Evolutionary conservation across 1,139 yeast species (phyloP).

Genomic region (Geotrichum candidum): DNA sequence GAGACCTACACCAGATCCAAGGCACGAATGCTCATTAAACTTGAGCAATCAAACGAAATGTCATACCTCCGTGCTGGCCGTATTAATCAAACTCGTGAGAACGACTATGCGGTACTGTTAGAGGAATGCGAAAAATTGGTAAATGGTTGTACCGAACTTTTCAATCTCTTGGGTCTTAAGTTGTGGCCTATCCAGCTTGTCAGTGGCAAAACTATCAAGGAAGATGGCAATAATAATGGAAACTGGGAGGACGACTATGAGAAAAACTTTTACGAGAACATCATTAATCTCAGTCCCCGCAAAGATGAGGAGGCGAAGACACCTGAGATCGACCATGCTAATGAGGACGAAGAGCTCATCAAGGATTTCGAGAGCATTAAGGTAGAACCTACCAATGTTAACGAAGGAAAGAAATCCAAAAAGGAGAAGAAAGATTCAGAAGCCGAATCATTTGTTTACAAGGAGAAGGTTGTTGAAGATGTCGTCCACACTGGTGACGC

Average conservation of each 20-base stretch:
- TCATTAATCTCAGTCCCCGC: slow-evolving; percentile 11
- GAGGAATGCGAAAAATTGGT: slow-evolving; percentile 14
- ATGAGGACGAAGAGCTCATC: slow-evolving; percentile 11
- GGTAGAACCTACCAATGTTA: neutral
- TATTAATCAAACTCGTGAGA: slow-evolving; percentile 6
- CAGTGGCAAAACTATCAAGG: slow-evolving; percentile 13
- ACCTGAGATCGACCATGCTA: slow-evolving; percentile 15
- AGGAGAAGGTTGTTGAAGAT: slow-evolving; percentile 27
- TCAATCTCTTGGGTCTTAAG: slow-evolving; percentile 12
- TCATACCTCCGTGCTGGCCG: slow-evolving; percentile 15
- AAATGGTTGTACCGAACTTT: slow-evolving; percentile 12
- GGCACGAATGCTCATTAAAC: slow-evolving; percentile 24
- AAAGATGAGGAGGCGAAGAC: slow-evolving; percentile 8
- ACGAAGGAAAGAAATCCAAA: slow-evolving; percentile 12
- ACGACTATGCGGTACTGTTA: slow-evolving; percentile 5
- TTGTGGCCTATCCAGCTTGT: slow-evolving; percentile 10
- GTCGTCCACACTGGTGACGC: slow-evolving; percentile 21
- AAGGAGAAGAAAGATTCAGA: slow-evolving; percentile 9
- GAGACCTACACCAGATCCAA: slow-evolving; percentile 37
- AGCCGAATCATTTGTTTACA: slow-evolving; percentile 17
- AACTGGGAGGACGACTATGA: slow-evolving; percentile 20
- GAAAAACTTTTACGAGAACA: slow-evolving; percentile 16
- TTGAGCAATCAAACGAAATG: slow-evolving; percentile 15
- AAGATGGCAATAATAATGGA: slow-evolving; percentile 19
- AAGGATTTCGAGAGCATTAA: slow-evolving; percentile 8